phyloP scores from a whole-genome alignment of 1,284 basidiomycete genomes.

The Ustilago shanxiensis region DNA sequence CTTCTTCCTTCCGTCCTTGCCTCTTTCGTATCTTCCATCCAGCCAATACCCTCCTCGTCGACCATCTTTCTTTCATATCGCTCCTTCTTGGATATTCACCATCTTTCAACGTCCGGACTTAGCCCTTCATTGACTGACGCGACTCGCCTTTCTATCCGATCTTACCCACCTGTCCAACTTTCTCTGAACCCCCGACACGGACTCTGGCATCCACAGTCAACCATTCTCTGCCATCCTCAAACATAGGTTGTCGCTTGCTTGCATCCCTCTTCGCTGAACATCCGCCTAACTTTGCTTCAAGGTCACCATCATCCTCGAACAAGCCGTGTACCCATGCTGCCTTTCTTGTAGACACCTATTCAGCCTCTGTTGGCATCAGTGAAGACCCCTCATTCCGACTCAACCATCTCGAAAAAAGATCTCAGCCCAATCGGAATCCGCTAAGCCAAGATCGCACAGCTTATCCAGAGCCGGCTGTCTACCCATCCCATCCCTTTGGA shows the following conservation, averaged over 20 bases:
- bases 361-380: slow-evolving; percentile 12
- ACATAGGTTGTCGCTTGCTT: neutral
- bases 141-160: neutral
- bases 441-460: neutral
- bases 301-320: neutral
- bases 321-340: slow-evolving; percentile 11
- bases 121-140: neutral
- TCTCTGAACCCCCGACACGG: neutral
- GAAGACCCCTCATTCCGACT: neutral
- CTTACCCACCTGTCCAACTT: neutral
- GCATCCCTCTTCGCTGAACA: neutral
- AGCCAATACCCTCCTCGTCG: neutral
- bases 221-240: neutral
- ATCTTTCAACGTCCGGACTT: neutral
- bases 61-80: neutral
- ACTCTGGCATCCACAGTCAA: neutral
- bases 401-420: neutral
- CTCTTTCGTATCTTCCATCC: neutral
- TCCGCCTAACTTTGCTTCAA: neutral
- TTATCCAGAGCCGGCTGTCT: slow-evolving; percentile 14
- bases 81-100: neutral
- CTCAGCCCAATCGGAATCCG: neutral
- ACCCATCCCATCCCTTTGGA: slow-evolving; percentile 42
- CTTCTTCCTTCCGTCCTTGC: no score
- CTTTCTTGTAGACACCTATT: slow-evolving; percentile 7